Evolutionary conservation across 139 green algal species (phyloP), one percentile per base, ranked within the genome.

Genomic region (Tetradesmus obliquus): DNA sequence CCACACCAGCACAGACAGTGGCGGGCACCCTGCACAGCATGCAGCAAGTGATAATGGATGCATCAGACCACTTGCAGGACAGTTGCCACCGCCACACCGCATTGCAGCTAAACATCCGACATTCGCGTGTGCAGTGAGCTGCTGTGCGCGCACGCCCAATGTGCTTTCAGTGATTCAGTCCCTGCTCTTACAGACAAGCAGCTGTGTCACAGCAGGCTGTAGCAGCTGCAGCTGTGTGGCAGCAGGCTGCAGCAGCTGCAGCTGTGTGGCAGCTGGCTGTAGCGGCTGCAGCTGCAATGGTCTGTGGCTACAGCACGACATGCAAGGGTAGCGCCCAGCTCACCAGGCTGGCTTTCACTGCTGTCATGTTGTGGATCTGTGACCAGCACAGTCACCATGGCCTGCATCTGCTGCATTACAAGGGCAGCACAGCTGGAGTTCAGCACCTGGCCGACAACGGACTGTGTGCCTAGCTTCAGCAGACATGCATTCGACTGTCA

Each of bases 1-100:
- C 69, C 71, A 90, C 86, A 90, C 86, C 2, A 84, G 53, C 71
- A 90, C 86, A 22, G 86, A 90, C 51, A 90, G 55, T 17, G 54
- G 55, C 53, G 15, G 84, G 32, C 10, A 19, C n/a, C 57, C 80
- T 60, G 80, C 51, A 20, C 55, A 74, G 19, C 82, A 87, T 45
- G 32, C 32, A 45, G 32, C 32, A 45, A 45, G 32, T 45, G 32
- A 45, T 45, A 45, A 45, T 45, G 32, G 32, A 45, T 45, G 32
- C 32, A 45, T 45, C 32, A 45, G 32, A 45, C 32, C 32, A 45
- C 32, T 45, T 45, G 32, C 32, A 45, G 32, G 32, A 45, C 32
- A 45, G 32, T 45, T 45, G 32, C 32, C 32, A 45, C 32, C 32
- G 32, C 32, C 32, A 45, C 32, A 45, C 32, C 32, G 32, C 32